Evolutionary conservation across 225 moss, liverwort and hornwort genomes (phyloP).

Genomic region (Physcomitrellopsis africana): DNA sequence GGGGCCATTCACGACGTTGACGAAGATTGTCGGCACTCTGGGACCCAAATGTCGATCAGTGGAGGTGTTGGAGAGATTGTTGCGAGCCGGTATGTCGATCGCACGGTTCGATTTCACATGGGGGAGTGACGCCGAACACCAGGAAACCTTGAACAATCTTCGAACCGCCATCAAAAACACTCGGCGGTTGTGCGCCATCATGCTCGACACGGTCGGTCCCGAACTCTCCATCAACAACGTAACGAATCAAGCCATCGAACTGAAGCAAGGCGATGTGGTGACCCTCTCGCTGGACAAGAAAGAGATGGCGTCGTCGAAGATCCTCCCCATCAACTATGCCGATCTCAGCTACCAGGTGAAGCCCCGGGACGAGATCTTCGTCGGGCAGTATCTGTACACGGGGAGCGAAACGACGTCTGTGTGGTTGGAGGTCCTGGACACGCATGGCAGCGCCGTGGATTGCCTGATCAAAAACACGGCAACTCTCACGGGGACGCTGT

Average conservation of each 20-base stretch:
- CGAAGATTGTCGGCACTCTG: constrained; percentile 56
- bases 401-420: constrained; percentile 81
- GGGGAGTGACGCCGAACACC: constrained; percentile 48
- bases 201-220: constrained; percentile 85
- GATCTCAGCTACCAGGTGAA: constrained; percentile 78
- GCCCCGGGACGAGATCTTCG: constrained; percentile 77
- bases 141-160: constrained; percentile 54
- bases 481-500: constrained; percentile 54
- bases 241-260: constrained; percentile 42
- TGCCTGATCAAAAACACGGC: constrained; percentile 82
- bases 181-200: constrained; percentile 49
- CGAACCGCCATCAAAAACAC: constrained; percentile 51
- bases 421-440: constrained; percentile 72
- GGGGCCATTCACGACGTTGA: constrained; percentile 57
- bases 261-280: constrained; percentile 55
- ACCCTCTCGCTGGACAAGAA: constrained; percentile 61
- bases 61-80: constrained; percentile 56
- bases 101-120: constrained; percentile 60
- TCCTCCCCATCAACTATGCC: constrained; percentile 68
- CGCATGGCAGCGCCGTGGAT: constrained; percentile 59
- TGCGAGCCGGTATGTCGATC: constrained; percentile 82
- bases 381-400: constrained; percentile 82
- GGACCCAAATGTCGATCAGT: constrained; percentile 80
- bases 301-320: constrained; percentile 47
- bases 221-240: constrained; percentile 78